Evolutionary conservation across 108 stramenopile species (phyloP), one percentile per base, ranked within the genome.

Genomic region (Skeletonema potamos): DNA sequence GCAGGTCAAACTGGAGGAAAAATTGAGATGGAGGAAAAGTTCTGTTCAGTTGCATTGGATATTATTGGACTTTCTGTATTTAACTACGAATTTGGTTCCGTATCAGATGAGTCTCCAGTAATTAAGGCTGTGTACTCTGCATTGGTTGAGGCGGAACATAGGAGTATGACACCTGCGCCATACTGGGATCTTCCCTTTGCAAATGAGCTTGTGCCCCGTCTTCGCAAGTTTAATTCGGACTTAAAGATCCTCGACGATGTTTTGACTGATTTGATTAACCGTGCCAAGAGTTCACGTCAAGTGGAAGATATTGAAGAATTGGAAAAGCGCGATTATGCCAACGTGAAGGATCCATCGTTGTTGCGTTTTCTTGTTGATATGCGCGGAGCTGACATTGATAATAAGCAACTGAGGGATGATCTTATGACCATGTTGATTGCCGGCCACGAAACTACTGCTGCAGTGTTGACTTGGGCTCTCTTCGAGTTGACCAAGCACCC

Each of bases 401-500:
- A 92, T 81, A 89, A 92, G 77, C 97, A 98, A 65, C 81, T 98
- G 55, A 80, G 96, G 15, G 94, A 97, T 81, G 96, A 96, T 77
- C 76, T 96, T 29, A 98, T 98, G 97, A 98, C 97, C 46, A 98
- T 98, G 97, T 75, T 98, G 37, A 94, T 98, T 65, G 98, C 98
- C 6, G 98, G 98, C 11, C 98, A 98, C 83, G 98, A 98, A 80
- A 98, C 98, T 7, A 98, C 98, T 6, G 98, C 97, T 11, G 95
- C 98, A 5, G 94, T 97, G 9, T 73, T 98, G 26, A 98, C 96
- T 6, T 98, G 98, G 98, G 89, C 95, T 2, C 69, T 97, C 24
- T 98, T 97, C 71, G 98, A 97, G 70, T 51, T 98, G 39, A 88
- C 87, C 46, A 93, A 90, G 56, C 79, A 96, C 57, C 96, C 94